These are phyloP conservation scores for Tetrapisispora pingtungensis DNA, from an alignment of 805 yeast species.

Conservation along the genomic window DNA sequence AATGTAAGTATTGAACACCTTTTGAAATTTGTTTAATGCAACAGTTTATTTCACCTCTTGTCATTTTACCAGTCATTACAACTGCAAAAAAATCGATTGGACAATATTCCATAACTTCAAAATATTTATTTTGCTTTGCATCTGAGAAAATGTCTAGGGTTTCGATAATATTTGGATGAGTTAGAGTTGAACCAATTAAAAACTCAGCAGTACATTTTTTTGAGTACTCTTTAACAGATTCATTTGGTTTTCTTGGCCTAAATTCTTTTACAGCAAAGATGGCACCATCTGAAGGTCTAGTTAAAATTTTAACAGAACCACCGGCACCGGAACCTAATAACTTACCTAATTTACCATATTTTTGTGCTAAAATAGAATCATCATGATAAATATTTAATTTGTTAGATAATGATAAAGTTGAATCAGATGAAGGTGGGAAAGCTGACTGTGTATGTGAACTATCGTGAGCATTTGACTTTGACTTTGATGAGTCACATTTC, in stretches of 20 bases:
- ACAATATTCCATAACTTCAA: slow-evolving; percentile 78
- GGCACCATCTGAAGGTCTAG: slow-evolving; percentile 56
- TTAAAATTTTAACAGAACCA: slow-evolving; percentile 67
- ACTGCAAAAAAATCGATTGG: slow-evolving; percentile 79
- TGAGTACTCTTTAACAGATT: slow-evolving; percentile 66
- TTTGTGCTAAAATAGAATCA: slow-evolving; percentile 43
- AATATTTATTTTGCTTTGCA: slow-evolving; percentile 58
- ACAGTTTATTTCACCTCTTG: slow-evolving; percentile 72
- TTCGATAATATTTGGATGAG: slow-evolving; percentile 71
- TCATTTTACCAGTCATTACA: slow-evolving; percentile 78
- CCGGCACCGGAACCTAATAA: slow-evolving; percentile 82
- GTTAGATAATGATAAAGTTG: slow-evolving; percentile 26
- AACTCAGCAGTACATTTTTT: slow-evolving; percentile 83
- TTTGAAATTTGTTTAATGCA: slow-evolving; percentile 64
- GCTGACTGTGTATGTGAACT: slow-evolving; percentile 29
- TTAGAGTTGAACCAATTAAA: slow-evolving; percentile 73
- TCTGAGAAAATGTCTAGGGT: slow-evolving; percentile 56
- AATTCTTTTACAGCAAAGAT: slow-evolving; percentile 81
- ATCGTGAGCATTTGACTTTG: slow-evolving; percentile 14
- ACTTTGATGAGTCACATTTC: neutral
- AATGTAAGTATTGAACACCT: slow-evolving; percentile 66
- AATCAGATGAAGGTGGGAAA: slow-evolving; percentile 29
- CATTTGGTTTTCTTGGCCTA: slow-evolving; percentile 60
- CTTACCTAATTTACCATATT: slow-evolving; percentile 68
- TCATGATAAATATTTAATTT: slow-evolving; percentile 35